Evolutionary conservation across 768 basidiomycete genomes (phyloP).

Genomic region (Phanerodontia chrysosporium): DNA sequence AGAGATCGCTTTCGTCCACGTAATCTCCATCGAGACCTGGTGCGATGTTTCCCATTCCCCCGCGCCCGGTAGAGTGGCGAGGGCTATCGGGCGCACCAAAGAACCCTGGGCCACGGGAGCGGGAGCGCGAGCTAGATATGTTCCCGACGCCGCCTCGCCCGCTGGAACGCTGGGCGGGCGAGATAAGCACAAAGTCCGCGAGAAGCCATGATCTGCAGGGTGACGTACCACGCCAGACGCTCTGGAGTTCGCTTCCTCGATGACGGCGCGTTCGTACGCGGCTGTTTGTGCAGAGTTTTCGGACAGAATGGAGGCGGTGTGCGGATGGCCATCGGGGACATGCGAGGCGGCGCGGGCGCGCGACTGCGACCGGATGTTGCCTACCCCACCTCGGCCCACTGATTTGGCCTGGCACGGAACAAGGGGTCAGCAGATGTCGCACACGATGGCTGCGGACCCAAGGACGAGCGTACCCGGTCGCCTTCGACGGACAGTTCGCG

Average conservation of each 20-base stretch:
- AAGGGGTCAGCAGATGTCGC: background rate
- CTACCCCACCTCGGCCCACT: slow-evolving; percentile 77
- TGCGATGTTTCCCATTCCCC: slow-evolving; percentile 58
- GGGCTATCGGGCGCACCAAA: slow-evolving; percentile 13
- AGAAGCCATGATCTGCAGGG: background rate
- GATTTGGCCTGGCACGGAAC: slow-evolving; percentile 37
- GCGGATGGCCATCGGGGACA: slow-evolving; percentile 15
- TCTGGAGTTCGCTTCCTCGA: slow-evolving; percentile 28
- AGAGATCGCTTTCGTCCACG: slow-evolving; percentile 31
- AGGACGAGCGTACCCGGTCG: slow-evolving; percentile 22
- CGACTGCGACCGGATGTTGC: slow-evolving; percentile 81
- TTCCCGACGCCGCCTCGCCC: slow-evolving; percentile 89
- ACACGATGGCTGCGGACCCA: background rate
- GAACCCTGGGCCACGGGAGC: slow-evolving; percentile 32
- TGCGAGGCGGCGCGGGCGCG: slow-evolving; percentile 35
- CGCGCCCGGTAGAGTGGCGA: slow-evolving; percentile 53
- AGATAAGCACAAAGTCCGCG: background rate
- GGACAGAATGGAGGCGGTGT: slow-evolving; percentile 24
- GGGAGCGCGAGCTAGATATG: slow-evolving; percentile 55
- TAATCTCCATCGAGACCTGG: slow-evolving; percentile 24
- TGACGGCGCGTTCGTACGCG: slow-evolving; percentile 36
- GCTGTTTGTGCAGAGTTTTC: slow-evolving; percentile 19
- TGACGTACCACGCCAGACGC: slow-evolving; percentile 14
- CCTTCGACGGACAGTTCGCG: slow-evolving; percentile 45
- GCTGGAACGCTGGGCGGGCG: slow-evolving; percentile 47